These are phyloP conservation scores for Chalciporus sp. DNA, from an alignment of 1,284 basidiomycete genomes.

Conservation along the genomic window DNA sequence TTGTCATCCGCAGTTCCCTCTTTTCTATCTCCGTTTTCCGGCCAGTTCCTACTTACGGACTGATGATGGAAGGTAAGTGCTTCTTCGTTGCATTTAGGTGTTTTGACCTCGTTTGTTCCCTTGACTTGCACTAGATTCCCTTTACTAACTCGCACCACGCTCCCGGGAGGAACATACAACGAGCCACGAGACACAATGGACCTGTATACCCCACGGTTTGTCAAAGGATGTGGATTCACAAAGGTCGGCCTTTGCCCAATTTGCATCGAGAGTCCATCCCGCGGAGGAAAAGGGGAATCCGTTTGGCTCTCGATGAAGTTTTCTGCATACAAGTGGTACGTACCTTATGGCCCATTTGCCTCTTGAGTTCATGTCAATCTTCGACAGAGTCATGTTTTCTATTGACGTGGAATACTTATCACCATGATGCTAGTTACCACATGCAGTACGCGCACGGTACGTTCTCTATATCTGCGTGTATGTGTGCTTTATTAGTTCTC, in stretches of 20 bases:
- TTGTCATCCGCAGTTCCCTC: slow-evolving; percentile 48
- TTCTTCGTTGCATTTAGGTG: neutral
- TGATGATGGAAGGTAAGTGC: slow-evolving; percentile 32
- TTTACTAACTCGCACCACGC: slow-evolving; percentile 36
- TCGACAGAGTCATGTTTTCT: slow-evolving; percentile 20
- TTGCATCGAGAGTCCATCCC: slow-evolving; percentile 59
- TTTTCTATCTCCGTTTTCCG: slow-evolving; percentile 69
- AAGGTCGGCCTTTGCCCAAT: slow-evolving; percentile 81
- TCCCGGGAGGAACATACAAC: slow-evolving; percentile 58
- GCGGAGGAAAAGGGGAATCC: slow-evolving; percentile 65
- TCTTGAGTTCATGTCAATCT: slow-evolving; percentile 6
- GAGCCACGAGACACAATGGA: slow-evolving; percentile 58
- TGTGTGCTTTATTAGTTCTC: slow-evolving; percentile 1
- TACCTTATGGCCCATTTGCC: slow-evolving; percentile 4
- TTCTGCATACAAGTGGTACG: slow-evolving; percentile 77
- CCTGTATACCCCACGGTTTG: slow-evolving; percentile 78
- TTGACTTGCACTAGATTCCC: slow-evolving; percentile 31
- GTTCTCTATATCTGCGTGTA: slow-evolving; percentile 8
- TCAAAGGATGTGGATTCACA: slow-evolving; percentile 64
- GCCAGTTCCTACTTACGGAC: slow-evolving; percentile 52
- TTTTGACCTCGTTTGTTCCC: neutral
- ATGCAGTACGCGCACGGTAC: slow-evolving; percentile 80
- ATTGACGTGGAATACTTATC: slow-evolving; percentile 6
- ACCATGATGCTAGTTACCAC: slow-evolving; percentile 57
- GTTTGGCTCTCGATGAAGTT: slow-evolving; percentile 80